Base-by-base conservation (phyloP, 1,284 basidiomycete species). In the Tilletia caries region DNA sequence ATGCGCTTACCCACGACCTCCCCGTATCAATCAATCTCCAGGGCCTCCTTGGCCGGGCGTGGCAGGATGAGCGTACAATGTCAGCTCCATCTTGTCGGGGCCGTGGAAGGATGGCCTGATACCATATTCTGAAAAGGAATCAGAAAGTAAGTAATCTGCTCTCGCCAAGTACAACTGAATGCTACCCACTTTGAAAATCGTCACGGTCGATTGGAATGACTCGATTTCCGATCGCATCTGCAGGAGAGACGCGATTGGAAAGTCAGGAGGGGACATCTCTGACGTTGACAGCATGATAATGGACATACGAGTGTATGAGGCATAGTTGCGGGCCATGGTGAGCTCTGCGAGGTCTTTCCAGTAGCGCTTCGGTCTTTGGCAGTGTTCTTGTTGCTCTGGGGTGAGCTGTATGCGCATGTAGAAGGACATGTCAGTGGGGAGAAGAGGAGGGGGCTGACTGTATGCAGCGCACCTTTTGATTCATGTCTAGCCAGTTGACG, bases 401-500 rank as follows among this genome's bases (percentile, higher is more conserved):
- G 54, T 70, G 58, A 78, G 74, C 67, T 64, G 37, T 15, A 25
- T 27, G 29, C 8, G 27, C 27, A 25, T 33, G 27, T 20, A 32
- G 27, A 10, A 58, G 54, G 25, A 33, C 25, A 15, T n/a, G n/a
- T 58, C 12, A 58, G n/a, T 6, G 27, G 20, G 13, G 3, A 23
- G 15, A 6, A 25, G 5, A 58, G 48, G 48, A 41, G 13, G 37
- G 37, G 37, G 37, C 37, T 5, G 37, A 41, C 6, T 41, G 13
- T 5, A 13, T 5, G 37, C 37, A 41, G 20, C 46, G 5, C 20
- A 50, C 46, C 46, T 83, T 88, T 86, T 95, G 93, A 77, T 93
- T 94, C 70, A 95, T 86, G 15, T 92, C 93, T 15, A 95, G 86
- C 93, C 93, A 96, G 64, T 90, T 88, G 73, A 96, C 86, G 27